Percentiles rank a stretch among this genome's conserved stretches.
Conservation (phyloP, 2,329 filamentous ascomycete species). For the Shiraia sp. region DNA sequence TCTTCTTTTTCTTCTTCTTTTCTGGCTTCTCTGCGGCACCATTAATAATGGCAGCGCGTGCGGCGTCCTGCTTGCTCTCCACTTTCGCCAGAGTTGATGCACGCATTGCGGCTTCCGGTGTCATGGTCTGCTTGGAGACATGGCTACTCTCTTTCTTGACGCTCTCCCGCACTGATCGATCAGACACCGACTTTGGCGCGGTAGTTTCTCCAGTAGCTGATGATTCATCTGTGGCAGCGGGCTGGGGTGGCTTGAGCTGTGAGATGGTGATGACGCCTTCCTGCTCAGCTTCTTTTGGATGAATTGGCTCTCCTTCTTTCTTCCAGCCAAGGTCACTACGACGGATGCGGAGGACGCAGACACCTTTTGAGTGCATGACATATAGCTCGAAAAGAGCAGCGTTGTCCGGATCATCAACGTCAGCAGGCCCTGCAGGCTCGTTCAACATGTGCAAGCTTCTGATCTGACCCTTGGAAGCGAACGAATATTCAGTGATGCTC, state of each 20-base stretch:
- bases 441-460: constrained; percentile 88
- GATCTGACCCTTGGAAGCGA: constrained; percentile 81
- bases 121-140: constrained; percentile 39
- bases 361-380: constrained; percentile 94
- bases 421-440: constrained; percentile 63
- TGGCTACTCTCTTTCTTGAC: constrained; percentile 42
- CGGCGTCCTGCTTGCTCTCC: constrained; percentile 48
- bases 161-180: constrained; percentile 41
- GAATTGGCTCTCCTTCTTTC: constrained; percentile 83
- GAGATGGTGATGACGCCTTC: constrained; percentile 75
- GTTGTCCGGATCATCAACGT: constrained; percentile 64
- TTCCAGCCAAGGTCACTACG: constrained; percentile 91
- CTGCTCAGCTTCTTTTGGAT: constrained; percentile 74
- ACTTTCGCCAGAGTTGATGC: constrained; percentile 48
- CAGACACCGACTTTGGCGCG: constrained; percentile 39
- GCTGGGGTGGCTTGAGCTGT: constrained; percentile 57
- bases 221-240: constrained; percentile 34
- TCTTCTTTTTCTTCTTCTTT: constrained; percentile 71
- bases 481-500: constrained; percentile 92
- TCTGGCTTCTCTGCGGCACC: constrained; percentile 46
- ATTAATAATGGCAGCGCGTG: constrained; percentile 46
- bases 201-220: constrained; percentile 45
- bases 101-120: constrained; percentile 44
- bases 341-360: constrained; percentile 85
- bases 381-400: constrained; percentile 90